Percentiles rank a stretch among this genome's conserved stretches.
Evolutionary conservation across 768 basidiomycete genomes (phyloP).

Genomic region (Kondoa malvinella): DNA sequence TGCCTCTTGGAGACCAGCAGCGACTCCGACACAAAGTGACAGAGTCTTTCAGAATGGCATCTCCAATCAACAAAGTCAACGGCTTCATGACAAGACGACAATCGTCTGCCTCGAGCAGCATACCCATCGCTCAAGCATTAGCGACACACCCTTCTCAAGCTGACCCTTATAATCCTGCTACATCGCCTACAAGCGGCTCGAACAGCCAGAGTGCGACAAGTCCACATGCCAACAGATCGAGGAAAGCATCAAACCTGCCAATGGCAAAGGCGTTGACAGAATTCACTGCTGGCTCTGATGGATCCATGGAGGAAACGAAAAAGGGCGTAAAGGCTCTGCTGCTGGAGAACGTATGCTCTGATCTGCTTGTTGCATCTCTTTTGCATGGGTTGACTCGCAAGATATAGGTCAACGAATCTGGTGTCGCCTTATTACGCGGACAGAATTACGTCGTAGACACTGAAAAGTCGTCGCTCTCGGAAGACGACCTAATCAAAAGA

Average conservation of each 20-base stretch:
- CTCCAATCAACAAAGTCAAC: background rate
- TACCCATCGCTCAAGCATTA: background rate
- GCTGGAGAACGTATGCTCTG: conserved; percentile 76
- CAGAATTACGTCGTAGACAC: conserved; percentile 78
- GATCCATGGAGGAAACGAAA: background rate
- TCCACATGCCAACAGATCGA: background rate
- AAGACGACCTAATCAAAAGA: conserved; percentile 68
- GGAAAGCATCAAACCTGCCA: background rate
- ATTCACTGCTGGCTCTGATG: background rate
- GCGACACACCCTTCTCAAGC: background rate
- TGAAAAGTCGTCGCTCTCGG: conserved; percentile 58
- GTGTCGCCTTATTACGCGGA: conserved; percentile 56
- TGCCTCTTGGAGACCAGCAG: background rate
- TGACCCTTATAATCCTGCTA: background rate
- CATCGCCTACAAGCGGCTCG: background rate
- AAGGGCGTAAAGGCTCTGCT: conserved; percentile 51
- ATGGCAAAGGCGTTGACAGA: background rate
- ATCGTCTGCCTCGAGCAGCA: background rate
- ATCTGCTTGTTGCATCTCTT: background rate
- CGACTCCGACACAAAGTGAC: background rate
- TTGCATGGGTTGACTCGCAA: background rate
- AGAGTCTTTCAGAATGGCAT: background rate
- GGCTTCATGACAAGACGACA: background rate
- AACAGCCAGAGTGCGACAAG: background rate
- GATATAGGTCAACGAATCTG: conserved; percentile 31